Evolutionary conservation across 441 rosid species (phyloP).

Genomic region (Erysimum cheiri): DNA sequence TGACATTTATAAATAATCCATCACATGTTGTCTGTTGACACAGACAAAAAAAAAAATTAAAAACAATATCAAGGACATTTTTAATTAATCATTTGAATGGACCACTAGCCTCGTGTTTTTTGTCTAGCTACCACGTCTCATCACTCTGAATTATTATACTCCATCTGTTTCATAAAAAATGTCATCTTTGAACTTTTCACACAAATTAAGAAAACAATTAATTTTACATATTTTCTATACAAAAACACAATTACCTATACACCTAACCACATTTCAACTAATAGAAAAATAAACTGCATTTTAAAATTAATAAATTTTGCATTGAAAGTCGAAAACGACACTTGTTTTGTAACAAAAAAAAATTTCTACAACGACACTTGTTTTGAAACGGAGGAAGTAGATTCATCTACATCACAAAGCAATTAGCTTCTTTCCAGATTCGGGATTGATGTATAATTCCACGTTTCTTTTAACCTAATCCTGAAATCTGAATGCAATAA

Average conservation of each 20-base stretch:
- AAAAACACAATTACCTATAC: too few species aligned
- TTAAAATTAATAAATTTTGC: too few species aligned
- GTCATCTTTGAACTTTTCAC: too few species aligned
- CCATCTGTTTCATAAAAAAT: too few species aligned
- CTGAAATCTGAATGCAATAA: not conserved
- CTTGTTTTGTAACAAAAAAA: too few species aligned
- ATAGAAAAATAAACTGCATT: too few species aligned
- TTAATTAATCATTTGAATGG: not conserved
- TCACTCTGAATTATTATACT: not conserved
- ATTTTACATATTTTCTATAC: too few species aligned
- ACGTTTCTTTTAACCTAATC: not conserved
- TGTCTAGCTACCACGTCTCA: conserved; percentile 6
- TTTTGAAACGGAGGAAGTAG: too few species aligned
- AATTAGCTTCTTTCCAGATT: not conserved
- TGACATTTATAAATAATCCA: not conserved
- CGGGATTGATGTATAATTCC: not conserved
- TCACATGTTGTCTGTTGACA: not conserved
- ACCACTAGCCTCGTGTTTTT: conserved; percentile 1
- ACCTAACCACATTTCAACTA: too few species aligned
- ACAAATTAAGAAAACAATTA: too few species aligned
- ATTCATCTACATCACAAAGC: not conserved
- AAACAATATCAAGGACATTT: not conserved
- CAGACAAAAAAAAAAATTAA: not conserved
- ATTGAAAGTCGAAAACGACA: too few species aligned
- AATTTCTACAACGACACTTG: too few species aligned